Evolutionary conservation across 2,329 filamentous ascomycete species (phyloP), one percentile per base, ranked within the genome.

Genomic region (Penicillium sclerotiorum): DNA sequence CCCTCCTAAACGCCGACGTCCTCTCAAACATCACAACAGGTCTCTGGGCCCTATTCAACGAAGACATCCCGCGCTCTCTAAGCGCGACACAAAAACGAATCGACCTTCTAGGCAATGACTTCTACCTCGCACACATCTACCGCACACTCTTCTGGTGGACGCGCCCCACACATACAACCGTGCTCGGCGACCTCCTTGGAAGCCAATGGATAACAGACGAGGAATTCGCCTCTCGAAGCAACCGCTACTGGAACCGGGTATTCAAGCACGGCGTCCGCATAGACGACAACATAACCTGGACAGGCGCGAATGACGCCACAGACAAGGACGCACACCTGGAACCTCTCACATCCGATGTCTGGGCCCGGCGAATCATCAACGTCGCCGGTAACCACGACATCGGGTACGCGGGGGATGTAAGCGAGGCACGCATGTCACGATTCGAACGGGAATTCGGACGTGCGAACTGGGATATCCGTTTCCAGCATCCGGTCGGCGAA

Each of bases 321-420:
- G 57, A 62, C 11, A 49, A 60, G 20, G 65, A 47, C 5, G 23
- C 45, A 13, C 50, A 43, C 6, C 55, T 66, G 27, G 59, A 64
- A 41, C 47, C 58, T 9, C 53, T 73, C 62, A 13, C 73, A 79
- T 52, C 71, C 76, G n/a, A n/a, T 5, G 70, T 72, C 2, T 97
- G 94, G 94, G 72, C 78, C n/a, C 80, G 77, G 33, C 82, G 88
- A 47, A 79, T 96, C 56, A 90, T 99, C 67, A 95, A 96, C 60
- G 84, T 97, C 21, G 91, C 86, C 0, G 94, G 94, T 1, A 99
- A 99, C 65, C 94, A 99, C 67, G 94, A 99, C 69, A 86, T 99
- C 64, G 94, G 94, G 27, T 99, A 99, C 68, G 90, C 92, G 0
- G 94, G 94, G 3, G 94, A 99, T 69, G 80, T 97, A 53, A 90